Conservation (phyloP, 1,284 basidiomycete genomes). For the Xerocomus cyaneibrunnescens region DNA sequence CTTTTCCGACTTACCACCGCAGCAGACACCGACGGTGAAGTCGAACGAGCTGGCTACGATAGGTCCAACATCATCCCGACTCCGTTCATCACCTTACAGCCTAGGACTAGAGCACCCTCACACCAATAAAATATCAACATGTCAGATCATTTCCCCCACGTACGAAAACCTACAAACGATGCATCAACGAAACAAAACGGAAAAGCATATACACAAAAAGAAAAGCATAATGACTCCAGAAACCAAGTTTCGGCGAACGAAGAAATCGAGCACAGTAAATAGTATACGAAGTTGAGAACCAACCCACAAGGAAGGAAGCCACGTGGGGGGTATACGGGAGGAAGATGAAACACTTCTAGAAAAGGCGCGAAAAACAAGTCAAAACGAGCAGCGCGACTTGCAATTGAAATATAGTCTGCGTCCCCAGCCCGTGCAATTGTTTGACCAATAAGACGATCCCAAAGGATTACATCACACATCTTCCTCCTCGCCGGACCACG, state of each 20-base stretch:
- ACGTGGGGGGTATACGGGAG: not conserved
- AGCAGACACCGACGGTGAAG: no score
- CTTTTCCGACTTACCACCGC: no score
- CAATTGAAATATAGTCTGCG: constrained; percentile 22
- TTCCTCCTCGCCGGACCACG: constrained; percentile 32
- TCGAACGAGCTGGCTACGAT: no score
- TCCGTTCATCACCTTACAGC: no score
- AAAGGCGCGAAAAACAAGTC: not conserved
- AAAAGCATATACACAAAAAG: constrained; percentile 1
- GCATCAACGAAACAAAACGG: constrained; percentile 3
- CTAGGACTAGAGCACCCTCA: no score
- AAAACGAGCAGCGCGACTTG: constrained; percentile 10
- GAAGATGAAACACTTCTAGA: not conserved
- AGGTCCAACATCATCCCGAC: no score
- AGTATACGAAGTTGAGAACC: not conserved
- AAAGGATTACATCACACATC: constrained; percentile 30
- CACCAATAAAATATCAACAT: constrained; percentile 2
- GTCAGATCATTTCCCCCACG: no score
- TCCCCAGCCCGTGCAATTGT: constrained; percentile 31
- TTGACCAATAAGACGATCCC: constrained; percentile 48
- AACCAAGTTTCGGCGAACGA: not conserved
- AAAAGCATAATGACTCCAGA: not conserved
- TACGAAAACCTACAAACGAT: constrained; percentile 11
- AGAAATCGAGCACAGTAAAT: not conserved
- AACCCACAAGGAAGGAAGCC: not conserved